Conservation (phyloP, 1,284 basidiomycete species). For the Rhodotorula sp. region DNA sequence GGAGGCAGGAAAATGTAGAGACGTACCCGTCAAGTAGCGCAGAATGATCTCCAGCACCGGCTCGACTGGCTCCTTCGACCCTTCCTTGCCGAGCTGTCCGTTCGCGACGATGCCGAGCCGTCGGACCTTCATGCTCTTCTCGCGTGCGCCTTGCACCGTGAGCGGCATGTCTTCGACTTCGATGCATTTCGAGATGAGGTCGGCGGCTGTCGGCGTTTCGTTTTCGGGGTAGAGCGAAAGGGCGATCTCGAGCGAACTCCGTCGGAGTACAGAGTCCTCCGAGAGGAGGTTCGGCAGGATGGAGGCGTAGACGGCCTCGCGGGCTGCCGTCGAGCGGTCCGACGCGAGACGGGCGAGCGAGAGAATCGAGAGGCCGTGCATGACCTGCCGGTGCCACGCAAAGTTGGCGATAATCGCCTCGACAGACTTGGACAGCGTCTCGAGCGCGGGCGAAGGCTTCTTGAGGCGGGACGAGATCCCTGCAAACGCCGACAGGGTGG, state of each 20-base stretch:
- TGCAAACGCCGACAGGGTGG: conserved; percentile 22
- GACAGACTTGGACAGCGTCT: conserved; percentile 13
- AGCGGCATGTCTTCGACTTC: conserved; percentile 44
- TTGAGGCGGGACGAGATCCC: conserved; percentile 7
- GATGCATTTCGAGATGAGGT: conserved; percentile 40
- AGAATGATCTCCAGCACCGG: conserved; percentile 36
- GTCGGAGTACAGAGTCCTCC: conserved; percentile 52
- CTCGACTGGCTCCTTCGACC: conserved; percentile 32
- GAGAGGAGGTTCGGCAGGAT: conserved; percentile 50
- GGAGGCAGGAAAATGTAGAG: conserved; percentile 55
- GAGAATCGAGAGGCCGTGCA: conserved; percentile 34
- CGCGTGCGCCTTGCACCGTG: conserved; percentile 68
- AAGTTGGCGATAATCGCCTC: conserved; percentile 36
- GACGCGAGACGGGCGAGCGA: conserved; percentile 26
- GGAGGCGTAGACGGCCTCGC: conserved; percentile 34
- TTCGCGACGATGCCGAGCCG: conserved; percentile 46
- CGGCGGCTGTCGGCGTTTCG: conserved; percentile 30
- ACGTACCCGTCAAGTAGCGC: conserved; percentile 54
- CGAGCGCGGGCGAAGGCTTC: not conserved
- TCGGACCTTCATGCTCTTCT: conserved; percentile 69
- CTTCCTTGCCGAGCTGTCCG: conserved; percentile 27
- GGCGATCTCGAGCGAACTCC: conserved; percentile 50
- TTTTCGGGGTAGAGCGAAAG: conserved; percentile 36
- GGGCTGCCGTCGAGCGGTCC: conserved; percentile 8
- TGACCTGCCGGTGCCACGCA: conserved; percentile 42